Conservation (phyloP, 805 yeast genomes). For the Sugiyamaella lignohabitans region DNA sequence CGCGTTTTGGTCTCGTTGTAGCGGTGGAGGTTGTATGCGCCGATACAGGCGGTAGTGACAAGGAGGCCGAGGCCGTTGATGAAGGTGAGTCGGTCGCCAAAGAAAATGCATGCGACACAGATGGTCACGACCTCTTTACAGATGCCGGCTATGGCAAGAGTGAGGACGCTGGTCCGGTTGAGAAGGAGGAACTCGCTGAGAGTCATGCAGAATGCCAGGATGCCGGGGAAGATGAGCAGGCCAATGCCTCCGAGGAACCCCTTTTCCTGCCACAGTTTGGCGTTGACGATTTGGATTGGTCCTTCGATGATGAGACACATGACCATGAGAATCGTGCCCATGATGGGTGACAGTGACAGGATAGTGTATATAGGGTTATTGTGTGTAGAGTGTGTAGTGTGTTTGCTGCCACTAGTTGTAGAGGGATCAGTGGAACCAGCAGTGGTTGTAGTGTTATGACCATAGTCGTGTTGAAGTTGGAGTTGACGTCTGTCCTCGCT, state of each 20-base stretch:
- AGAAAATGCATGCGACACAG: constrained; percentile 51
- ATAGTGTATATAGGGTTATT: constrained; percentile 75
- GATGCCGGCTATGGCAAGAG: constrained; percentile 85
- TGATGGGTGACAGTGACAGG: constrained; percentile 75
- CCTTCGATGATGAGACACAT: constrained; percentile 71
- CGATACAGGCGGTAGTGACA: constrained; percentile 70
- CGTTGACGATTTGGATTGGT: constrained; percentile 41
- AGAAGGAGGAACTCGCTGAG: constrained; percentile 72
- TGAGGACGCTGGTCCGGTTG: constrained; percentile 74
- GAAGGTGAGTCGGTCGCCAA: constrained; percentile 63
- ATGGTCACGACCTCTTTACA: constrained; percentile 89
- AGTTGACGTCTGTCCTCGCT: too few species aligned
- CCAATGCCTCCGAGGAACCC: constrained; percentile 51
- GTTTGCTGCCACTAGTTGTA: too few species aligned
- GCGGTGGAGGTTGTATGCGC: constrained; percentile 61
- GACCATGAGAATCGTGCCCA: constrained; percentile 56
- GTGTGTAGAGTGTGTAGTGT: constrained; percentile 7
- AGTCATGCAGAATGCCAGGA: constrained; percentile 85
- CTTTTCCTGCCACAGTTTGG: constrained; percentile 59
- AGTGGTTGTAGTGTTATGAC: too few species aligned
- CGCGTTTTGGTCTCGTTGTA: neutral
- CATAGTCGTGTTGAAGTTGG: too few species aligned
- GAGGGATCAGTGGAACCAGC: too few species aligned
- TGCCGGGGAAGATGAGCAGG: constrained; percentile 71
- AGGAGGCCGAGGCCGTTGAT: constrained; percentile 68